Evolutionary conservation across 148 eudicot species (phyloP).

Genomic region (Dysphania ambrosioides): DNA sequence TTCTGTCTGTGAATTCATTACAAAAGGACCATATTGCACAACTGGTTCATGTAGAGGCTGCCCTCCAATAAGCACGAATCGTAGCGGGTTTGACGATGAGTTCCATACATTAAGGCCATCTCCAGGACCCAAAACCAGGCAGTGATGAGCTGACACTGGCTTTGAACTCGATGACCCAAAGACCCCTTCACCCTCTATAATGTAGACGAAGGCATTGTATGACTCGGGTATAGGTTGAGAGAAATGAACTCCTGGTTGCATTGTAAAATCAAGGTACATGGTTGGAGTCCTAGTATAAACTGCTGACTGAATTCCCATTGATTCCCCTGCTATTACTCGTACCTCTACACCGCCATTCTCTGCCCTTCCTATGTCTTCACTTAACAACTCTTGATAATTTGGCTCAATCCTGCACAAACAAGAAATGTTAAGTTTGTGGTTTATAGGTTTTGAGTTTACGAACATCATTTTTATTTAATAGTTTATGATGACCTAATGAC

Average conservation of each 20-base stretch:
- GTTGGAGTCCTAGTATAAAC: slow-evolving; percentile 92
- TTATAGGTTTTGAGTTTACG: background rate
- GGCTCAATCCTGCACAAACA: slow-evolving; percentile 88
- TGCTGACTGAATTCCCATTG: slow-evolving; percentile 77
- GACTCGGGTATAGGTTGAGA: slow-evolving; percentile 64
- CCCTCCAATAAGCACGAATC: slow-evolving; percentile 76
- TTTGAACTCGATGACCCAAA: slow-evolving; percentile 45
- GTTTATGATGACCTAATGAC: too few relatives aligned
- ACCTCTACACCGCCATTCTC: slow-evolving; percentile 68
- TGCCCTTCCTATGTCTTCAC: slow-evolving; percentile 54
- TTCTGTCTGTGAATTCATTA: slow-evolving; percentile 90
- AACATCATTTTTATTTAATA: background rate
- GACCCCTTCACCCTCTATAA: slow-evolving; percentile 74
- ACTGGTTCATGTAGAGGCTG: slow-evolving; percentile 80
- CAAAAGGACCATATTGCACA: slow-evolving; percentile 94
- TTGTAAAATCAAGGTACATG: slow-evolving; percentile 81
- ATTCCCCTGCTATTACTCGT: slow-evolving; percentile 81
- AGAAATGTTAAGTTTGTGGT: too few relatives aligned
- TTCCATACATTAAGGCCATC: slow-evolving; percentile 82
- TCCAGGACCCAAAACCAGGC: slow-evolving; percentile 67
- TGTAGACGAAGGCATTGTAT: slow-evolving; percentile 71
- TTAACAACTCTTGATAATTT: slow-evolving; percentile 68
- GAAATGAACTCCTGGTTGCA: slow-evolving; percentile 55
- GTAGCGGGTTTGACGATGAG: slow-evolving; percentile 41
- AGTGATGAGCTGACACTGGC: slow-evolving; percentile 54